Evolutionary conservation across 805 yeast species (phyloP).

Genomic region (Saccharomyces mikatae): DNA sequence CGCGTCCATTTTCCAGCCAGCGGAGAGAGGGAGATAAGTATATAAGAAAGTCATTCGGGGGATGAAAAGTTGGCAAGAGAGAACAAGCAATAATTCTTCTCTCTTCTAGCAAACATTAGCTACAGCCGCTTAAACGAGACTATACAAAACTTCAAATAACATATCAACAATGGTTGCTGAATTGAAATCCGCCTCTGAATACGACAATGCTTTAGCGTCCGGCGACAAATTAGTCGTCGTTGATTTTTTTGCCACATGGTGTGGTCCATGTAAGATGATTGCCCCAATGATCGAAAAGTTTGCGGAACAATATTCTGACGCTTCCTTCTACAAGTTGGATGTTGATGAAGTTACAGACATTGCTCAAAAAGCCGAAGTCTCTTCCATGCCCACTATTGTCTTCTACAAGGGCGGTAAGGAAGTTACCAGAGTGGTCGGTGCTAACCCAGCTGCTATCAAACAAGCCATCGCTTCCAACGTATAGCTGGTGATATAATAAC

Average conservation of each 20-base stretch:
- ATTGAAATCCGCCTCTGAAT: slow-evolving; percentile 48
- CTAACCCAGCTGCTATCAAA: slow-evolving; percentile 79
- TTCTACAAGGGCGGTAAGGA: slow-evolving; percentile 78
- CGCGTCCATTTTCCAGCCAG: not conserved
- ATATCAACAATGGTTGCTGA: slow-evolving; percentile 44
- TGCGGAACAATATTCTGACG: slow-evolving; percentile 48
- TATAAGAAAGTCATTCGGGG: not conserved
- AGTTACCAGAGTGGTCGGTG: slow-evolving; percentile 78
- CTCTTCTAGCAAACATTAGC: not conserved
- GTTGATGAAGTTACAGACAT: slow-evolving; percentile 76
- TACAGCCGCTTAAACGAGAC: not conserved
- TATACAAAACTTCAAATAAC: not conserved
- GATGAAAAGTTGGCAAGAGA: not conserved
- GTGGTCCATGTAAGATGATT: slow-evolving; percentile 98
- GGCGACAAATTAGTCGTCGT: slow-evolving; percentile 74
- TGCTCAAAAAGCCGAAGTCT: slow-evolving; percentile 55
- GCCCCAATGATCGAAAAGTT: slow-evolving; percentile 88
- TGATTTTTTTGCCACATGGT: slow-evolving; percentile 96
- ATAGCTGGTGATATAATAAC: slow-evolving; percentile 20
- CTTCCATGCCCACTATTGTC: slow-evolving; percentile 61
- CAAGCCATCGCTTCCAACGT: slow-evolving; percentile 49
- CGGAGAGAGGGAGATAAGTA: not conserved
- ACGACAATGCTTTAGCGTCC: slow-evolving; percentile 50
- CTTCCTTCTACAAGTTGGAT: slow-evolving; percentile 81
- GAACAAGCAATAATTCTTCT: not conserved